Conservation (phyloP, 257 asterid species). For the Orobanche coerulescens region DNA sequence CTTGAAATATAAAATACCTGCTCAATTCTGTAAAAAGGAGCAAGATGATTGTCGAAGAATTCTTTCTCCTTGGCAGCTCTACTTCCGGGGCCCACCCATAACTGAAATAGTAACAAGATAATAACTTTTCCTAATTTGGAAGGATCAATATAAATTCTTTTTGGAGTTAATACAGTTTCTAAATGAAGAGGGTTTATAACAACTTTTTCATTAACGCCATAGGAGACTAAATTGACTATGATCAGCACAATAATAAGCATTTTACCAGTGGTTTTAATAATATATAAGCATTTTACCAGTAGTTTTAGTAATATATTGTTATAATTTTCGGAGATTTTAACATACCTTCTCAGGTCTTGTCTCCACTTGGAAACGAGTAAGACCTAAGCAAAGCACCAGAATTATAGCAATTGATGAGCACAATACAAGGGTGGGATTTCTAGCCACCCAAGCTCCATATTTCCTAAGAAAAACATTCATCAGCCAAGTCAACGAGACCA, state of each 20-base stretch:
- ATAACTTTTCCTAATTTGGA: not conserved
- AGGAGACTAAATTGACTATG: not conserved
- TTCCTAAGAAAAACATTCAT: slow-evolving; percentile 51
- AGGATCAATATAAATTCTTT: not conserved
- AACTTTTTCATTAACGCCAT: not conserved
- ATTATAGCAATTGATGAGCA: slow-evolving; percentile 69
- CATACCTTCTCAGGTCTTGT: slow-evolving; percentile 96
- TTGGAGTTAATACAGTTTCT: not conserved
- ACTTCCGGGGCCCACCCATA: slow-evolving; percentile 98
- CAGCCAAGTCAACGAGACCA: slow-evolving; percentile 24
- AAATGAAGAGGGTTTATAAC: not conserved
- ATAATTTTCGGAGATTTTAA: not conserved
- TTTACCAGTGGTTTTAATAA: not conserved
- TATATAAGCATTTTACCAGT: not conserved
- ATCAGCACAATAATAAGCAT: not conserved
- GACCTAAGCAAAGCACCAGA: slow-evolving; percentile 82
- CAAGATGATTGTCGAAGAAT: slow-evolving; percentile 82
- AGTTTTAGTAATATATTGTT: not conserved
- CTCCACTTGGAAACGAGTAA: slow-evolving; percentile 86
- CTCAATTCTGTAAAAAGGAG: slow-evolving; percentile 96
- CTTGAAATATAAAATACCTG: slow-evolving; percentile 45
- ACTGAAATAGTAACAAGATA: slow-evolving; percentile 37
- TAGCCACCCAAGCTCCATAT: slow-evolving; percentile 98
- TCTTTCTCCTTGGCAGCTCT: slow-evolving; percentile 96
- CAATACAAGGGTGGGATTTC: slow-evolving; percentile 77